Evolutionary conservation across 1,284 basidiomycete genomes (phyloP), one percentile per base, ranked within the genome.

Genomic region (Trichosporon ovoides): DNA sequence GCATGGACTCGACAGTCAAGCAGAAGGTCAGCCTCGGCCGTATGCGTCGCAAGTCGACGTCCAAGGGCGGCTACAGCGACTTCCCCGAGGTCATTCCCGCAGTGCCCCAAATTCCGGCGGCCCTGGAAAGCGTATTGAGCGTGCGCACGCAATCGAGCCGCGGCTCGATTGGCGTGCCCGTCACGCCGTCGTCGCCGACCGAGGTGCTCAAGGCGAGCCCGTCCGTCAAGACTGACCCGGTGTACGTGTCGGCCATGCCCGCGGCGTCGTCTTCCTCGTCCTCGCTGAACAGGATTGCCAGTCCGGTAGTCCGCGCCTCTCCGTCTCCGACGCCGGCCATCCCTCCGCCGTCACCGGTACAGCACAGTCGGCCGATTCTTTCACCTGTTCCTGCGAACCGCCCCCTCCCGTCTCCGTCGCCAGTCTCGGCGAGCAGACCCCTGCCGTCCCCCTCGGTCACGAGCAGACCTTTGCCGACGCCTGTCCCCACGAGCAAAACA

Each of bases 1-100:
- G 7, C 24, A 18, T 18, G 16, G 43, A 48, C 43, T 24, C 28
- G 14, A 48, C 16, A 3, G n/a, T 48, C 24, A 48, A 48, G 43
- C 43, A 48, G 43, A 22, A 24, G 6, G 28, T 48, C 24, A 48
- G 43, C 43, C 24, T 48, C 22, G 43, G 43, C 22, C 43, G 43
- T 6, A 22, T 48, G 7, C 43, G 43, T 13, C 43, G 43, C 43
- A 48, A 48, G 16, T 31, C 24, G 24, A 48, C 43, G 24, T 28
- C 22, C 22, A 48, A 48, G 43, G 43, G 43, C 24, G 43, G 43
- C 43, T 48, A 12, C 43, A 48, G 19, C 28, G 43, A 48, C 43
- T 48, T 48, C 24, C 43, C 43, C 14, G 43, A 48, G 18, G 43
- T 48, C 7, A 16, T 48, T 16, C 43, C 43, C 9, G 43, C 43